Conservation (phyloP, 2,329 filamentous ascomycete species). For the Aspergillus sclerotialis region DNA sequence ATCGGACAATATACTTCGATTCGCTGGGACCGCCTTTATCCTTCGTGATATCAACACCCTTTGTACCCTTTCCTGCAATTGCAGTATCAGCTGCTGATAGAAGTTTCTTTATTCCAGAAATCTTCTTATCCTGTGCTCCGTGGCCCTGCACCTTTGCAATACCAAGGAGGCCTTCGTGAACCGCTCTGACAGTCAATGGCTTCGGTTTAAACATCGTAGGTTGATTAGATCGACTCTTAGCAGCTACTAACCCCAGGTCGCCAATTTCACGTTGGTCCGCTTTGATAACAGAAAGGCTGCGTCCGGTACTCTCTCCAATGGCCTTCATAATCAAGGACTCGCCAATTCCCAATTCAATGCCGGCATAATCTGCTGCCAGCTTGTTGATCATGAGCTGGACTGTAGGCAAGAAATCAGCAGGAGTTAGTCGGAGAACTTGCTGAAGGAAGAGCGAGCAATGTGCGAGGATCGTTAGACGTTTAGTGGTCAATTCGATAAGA, state of each 20-base stretch:
- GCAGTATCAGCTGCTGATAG: conserved; percentile 81
- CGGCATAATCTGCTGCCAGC: conserved; percentile 90
- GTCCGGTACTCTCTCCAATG: conserved; percentile 87
- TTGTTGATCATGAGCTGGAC: conserved; percentile 97
- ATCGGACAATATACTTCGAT: conserved; percentile 87
- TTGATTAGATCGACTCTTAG: conserved; percentile 91
- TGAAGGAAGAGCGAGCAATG: conserved; percentile 86
- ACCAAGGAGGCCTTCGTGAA: conserved; percentile 78
- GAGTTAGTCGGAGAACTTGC: conserved; percentile 88
- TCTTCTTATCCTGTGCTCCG: conserved; percentile 82
- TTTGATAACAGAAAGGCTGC: conserved; percentile 84
- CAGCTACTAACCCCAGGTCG: conserved; percentile 86
- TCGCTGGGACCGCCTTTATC: conserved; percentile 93
- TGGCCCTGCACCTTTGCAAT: conserved; percentile 84
- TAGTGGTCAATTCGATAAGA: conserved; percentile 88
- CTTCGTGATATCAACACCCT: conserved; percentile 71
- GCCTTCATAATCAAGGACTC: conserved; percentile 99
- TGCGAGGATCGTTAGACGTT: conserved; percentile 78
- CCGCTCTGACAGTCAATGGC: conserved; percentile 74
- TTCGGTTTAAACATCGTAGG: conserved; percentile 99
- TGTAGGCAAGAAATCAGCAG: conserved; percentile 77
- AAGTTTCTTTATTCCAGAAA: conserved; percentile 92
- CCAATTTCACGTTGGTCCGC: conserved; percentile 94
- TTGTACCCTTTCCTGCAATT: conserved; percentile 58
- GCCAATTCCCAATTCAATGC: conserved; percentile 95